Percentiles rank a stretch among this genome's conserved stretches.
These are phyloP conservation scores for Scheffersomyces amazonensis DNA, from an alignment of 805 yeast genomes.

Conservation along the genomic window DNA sequence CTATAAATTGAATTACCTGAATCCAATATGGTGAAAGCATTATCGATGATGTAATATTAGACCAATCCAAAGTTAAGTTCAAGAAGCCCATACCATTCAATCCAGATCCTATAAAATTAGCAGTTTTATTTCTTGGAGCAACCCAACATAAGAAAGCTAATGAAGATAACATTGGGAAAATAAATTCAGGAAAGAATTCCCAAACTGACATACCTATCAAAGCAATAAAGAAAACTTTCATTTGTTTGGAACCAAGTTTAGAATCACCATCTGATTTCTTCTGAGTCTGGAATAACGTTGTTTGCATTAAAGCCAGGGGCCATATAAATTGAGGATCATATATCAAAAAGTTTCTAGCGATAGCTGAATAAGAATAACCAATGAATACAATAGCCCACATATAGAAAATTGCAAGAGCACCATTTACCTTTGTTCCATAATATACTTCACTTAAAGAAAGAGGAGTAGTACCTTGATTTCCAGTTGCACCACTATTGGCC, in stretches of 20 bases:
- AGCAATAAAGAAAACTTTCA: slow-evolving; percentile 34
- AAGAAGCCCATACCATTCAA: slow-evolving; percentile 47
- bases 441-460: slow-evolving; percentile 41
- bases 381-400: slow-evolving; percentile 49
- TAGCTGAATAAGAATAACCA: slow-evolving; percentile 48
- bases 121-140: slow-evolving; percentile 35
- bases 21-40: slow-evolving; percentile 50
- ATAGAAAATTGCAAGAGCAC: slow-evolving; percentile 33
- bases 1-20: slow-evolving; percentile 41
- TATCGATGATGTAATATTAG: slow-evolving; percentile 45
- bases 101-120: slow-evolving; percentile 45
- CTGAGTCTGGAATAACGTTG: slow-evolving; percentile 35
- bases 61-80: slow-evolving; percentile 46
- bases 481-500: slow-evolving; percentile 48
- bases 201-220: slow-evolving; percentile 32
- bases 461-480: slow-evolving; percentile 44
- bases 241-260: slow-evolving; percentile 16
- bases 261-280: slow-evolving; percentile 11
- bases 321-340: slow-evolving; percentile 46
- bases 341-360: slow-evolving; percentile 40
- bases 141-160: slow-evolving; percentile 45
- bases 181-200: slow-evolving; percentile 45
- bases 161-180: slow-evolving; percentile 46
- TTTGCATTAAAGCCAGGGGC: slow-evolving; percentile 49
- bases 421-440: slow-evolving; percentile 31